Evolutionary conservation across 2,329 filamentous ascomycete genomes (phyloP), one percentile per base, ranked within the genome.

Genomic region (Sporothrix protearum): DNA sequence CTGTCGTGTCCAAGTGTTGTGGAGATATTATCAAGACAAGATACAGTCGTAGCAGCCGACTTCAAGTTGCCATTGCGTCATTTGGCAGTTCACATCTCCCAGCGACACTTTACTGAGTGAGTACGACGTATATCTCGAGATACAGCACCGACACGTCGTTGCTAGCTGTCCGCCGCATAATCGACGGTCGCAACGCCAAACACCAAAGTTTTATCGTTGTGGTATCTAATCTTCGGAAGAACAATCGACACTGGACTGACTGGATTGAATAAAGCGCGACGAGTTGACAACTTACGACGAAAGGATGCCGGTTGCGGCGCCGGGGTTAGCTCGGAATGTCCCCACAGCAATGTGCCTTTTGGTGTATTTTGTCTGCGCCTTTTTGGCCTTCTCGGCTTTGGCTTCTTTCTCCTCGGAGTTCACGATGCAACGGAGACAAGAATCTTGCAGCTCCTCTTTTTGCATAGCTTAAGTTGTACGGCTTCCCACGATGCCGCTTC

Each of bases 221-320:
- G 14, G 5, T 9, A 33, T 57, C 25, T 8, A 16, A 30, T 33
- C 33, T 19, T 33, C 28, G 33, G 2, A 19, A n/a, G 14, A 33
- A 57, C 14, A 33, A 57, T 33, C 30, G 55, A 16, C 55, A 61
- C 30, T 19, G 33, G 5, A 4, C 3, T 6, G 12, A 22, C 28
- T 16, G 10, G 16, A n/a, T n/a, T 33, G 22, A 33, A 61, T 2
- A 19, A 28, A 28, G 10, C 22, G 49, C 7, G 3, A 2, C 7
- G n/a, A 61, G 33, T 42, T 63, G n/a, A 42, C 8, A 30, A 16
- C 12, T 14, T 14, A 47, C 25, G 25, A 30, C 5, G 16, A 66
- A 45, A 66, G 10, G 63, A 66, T 66, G 42, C 63, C 42, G 63
- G 49, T 49, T 49, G 63, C 63, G 39, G 63, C 42, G 14, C 16